A percentile compares a stretch with the other conserved stretches of the same genome.
These are phyloP conservation scores for Begonia loranthoides DNA, from an alignment of 306 rosid genomes.

Conservation along the genomic window DNA sequence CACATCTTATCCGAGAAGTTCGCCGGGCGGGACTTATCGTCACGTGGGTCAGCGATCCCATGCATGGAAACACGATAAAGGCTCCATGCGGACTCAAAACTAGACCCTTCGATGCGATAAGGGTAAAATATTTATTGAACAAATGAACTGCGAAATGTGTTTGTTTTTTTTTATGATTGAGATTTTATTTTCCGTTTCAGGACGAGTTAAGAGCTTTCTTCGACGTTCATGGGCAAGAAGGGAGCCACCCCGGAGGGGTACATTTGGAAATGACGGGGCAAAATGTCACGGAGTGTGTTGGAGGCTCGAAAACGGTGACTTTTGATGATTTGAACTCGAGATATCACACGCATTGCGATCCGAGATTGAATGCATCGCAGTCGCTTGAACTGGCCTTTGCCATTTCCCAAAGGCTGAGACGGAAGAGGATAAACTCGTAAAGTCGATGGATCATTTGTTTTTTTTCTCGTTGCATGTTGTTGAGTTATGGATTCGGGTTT, in stretches of 20 bases:
- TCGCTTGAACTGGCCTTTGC: conserved; percentile 28
- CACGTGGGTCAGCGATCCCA: conserved; percentile 38
- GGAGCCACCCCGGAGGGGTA: conserved; percentile 32
- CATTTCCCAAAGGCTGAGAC: conserved; percentile 23
- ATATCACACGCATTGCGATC: conserved; percentile 32
- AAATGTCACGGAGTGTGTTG: conserved; percentile 29
- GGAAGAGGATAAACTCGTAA: conserved; percentile 17
- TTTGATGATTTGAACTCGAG: conserved; percentile 28
- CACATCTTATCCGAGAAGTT: conserved; percentile 24
- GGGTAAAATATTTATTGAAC: conserved; percentile 13
- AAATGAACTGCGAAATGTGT: background rate
- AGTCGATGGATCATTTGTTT: too few species aligned
- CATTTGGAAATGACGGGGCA: conserved; percentile 43
- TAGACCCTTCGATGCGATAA: conserved; percentile 25
- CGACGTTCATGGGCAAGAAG: conserved; percentile 38
- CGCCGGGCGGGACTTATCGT: conserved; percentile 29
- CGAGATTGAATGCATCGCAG: conserved; percentile 34
- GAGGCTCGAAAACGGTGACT: conserved; percentile 26
- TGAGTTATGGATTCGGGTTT: too few species aligned
- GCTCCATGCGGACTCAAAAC: conserved; percentile 39
- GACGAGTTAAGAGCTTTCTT: conserved; percentile 35
- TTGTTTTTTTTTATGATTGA: background rate
- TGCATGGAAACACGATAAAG: conserved; percentile 39
- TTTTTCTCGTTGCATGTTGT: too few species aligned
- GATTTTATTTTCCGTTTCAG: conserved; percentile 9